Evolutionary conservation across 2,329 filamentous ascomycete species (phyloP), one percentile per base, ranked within the genome.

Genomic region (Pseudocercospora fijiensis): DNA sequence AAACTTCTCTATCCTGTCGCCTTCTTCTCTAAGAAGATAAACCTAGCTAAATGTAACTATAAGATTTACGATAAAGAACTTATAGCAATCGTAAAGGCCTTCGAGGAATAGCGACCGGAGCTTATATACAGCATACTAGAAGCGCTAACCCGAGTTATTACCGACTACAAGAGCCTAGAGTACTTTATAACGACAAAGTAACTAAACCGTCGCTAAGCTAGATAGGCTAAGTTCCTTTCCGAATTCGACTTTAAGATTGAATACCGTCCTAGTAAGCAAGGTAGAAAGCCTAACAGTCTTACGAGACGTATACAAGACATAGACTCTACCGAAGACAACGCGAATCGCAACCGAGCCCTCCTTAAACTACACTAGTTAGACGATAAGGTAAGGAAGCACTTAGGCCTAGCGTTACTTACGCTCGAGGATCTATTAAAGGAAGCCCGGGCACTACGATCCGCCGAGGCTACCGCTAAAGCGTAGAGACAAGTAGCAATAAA

Each of bases 21-120:
- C 3, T 75, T 65, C 63, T 69, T 61, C 22, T 73, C 65, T 6
- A 63, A 63, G 37, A 75, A 74, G 33, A 58, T 72, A 2, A 61
- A 18, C 4, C 58, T 49, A 4, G 65, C 65, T 0, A 61, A 77
- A 61, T 67, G 8, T 13, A n/a, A n/a, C n/a, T n/a, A n/a, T n/a
- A n/a, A n/a, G n/a, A n/a, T n/a, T n/a, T n/a, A n/a, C n/a, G n/a
- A 78, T 57, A 75, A 77, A 58, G 75, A 77, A 68, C 64, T 78
- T 0, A 53, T 78, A 6, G 72, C 74, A 9, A 30, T 30, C 28
- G 28, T 30, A 6, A 30, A 30, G 11, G 28, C 28, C 4, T 30
- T 30, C 28, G 28, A 30, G 11, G 28, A 30, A 10, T 30, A 30
- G 28, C 8, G 28, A 10, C 28, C 8, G 2, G 8, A 30, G 28